These are phyloP conservation scores for Nymphaea colorata DNA, from an alignment of 164 flowering plant species.

Conservation along the genomic window DNA sequence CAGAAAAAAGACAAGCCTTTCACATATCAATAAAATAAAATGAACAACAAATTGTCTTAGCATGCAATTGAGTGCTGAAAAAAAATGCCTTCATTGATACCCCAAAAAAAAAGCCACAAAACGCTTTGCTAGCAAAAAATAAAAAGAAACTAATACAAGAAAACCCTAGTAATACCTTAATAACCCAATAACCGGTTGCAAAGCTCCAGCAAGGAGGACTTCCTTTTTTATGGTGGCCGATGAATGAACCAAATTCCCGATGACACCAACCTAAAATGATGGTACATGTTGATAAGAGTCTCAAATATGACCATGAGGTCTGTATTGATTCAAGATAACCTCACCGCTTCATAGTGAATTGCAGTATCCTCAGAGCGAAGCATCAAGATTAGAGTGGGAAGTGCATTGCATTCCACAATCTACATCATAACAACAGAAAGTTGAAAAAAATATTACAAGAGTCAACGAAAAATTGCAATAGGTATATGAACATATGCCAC, in stretches of 20 bases:
- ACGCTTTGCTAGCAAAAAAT: too few relatives aligned
- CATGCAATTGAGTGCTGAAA: too few relatives aligned
- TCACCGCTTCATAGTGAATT: constrained; percentile 94
- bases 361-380: constrained; percentile 91
- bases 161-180: constrained; percentile 39
- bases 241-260: constrained; percentile 97
- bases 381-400: constrained; percentile 89
- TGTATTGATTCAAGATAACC: background rate
- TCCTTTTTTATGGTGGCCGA: constrained; percentile 93
- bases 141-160: too few relatives aligned
- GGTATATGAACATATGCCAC: background rate
- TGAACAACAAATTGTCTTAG: too few relatives aligned
- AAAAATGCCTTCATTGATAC: too few relatives aligned
- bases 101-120: too few relatives aligned
- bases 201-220: constrained; percentile 91
- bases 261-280: constrained; percentile 80
- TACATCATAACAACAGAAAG: constrained; percentile 16
- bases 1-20: too few relatives aligned
- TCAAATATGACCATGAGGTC: background rate
- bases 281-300: too few relatives aligned
- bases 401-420: constrained; percentile 98
- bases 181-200: constrained; percentile 93
- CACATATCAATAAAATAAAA: too few relatives aligned
- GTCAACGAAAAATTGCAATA: too few relatives aligned
- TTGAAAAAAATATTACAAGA: too few relatives aligned